Percentiles rank a stretch among this genome's conserved stretches.
Evolutionary conservation across 306 rosid genomes (phyloP).

Genomic region (Abrus pulchellus): DNA sequence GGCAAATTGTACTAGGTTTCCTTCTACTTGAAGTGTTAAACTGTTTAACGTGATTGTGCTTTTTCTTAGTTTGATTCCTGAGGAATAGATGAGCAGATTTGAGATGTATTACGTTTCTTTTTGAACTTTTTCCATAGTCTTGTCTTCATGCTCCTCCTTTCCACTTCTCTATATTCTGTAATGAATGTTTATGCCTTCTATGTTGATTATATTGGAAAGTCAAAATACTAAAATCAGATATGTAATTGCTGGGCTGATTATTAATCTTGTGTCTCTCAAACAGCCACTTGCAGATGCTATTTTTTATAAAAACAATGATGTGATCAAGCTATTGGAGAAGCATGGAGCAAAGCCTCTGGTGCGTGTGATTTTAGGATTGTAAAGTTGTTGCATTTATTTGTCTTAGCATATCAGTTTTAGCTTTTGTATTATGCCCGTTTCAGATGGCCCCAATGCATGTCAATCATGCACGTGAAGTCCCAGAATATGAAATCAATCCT

Average conservation of each 20-base stretch:
- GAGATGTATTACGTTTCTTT: background rate
- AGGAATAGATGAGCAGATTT: slow-evolving; percentile 22
- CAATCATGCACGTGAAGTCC: slow-evolving; percentile 80
- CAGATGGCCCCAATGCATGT: slow-evolving; percentile 95
- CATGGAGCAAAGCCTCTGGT: slow-evolving; percentile 95
- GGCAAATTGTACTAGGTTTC: slow-evolving; percentile 9
- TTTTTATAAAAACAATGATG: slow-evolving; percentile 71
- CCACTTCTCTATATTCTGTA: background rate
- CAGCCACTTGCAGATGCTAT: slow-evolving; percentile 99
- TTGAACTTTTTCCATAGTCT: background rate
- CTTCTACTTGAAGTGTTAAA: slow-evolving; percentile 20
- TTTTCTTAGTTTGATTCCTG: slow-evolving; percentile 27
- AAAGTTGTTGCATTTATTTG: slow-evolving; percentile 46
- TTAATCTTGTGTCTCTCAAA: slow-evolving; percentile 40
- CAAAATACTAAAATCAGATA: background rate
- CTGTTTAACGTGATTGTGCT: background rate
- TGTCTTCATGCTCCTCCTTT: slow-evolving; percentile 21
- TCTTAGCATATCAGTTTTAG: slow-evolving; percentile 31
- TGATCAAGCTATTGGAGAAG: slow-evolving; percentile 86
- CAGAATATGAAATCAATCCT: slow-evolving; percentile 91
- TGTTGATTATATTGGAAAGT: slow-evolving; percentile 24
- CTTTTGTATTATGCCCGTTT: slow-evolving; percentile 43
- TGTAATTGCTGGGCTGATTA: slow-evolving; percentile 34
- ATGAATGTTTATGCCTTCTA: slow-evolving; percentile 38
- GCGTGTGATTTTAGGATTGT: slow-evolving; percentile 42